A percentile compares a stretch with the other conserved stretches of the same genome.
These are phyloP conservation scores for Stellera chamaejasme DNA, from an alignment of 345 rosid genomes.

Conservation along the genomic window DNA sequence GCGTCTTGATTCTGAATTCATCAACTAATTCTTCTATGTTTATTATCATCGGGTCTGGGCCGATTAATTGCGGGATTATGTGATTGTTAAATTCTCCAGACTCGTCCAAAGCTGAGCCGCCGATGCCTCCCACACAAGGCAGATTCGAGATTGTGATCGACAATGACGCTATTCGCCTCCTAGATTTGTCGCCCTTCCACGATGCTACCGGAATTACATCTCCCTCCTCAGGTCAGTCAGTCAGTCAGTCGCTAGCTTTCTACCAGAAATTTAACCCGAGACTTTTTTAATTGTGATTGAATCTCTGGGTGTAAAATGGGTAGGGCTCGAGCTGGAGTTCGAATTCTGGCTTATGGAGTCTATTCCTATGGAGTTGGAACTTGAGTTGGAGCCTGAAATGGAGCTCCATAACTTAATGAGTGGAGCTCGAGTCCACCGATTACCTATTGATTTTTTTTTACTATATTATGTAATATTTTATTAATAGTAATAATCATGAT, in stretches of 20 bases:
- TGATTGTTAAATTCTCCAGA: slow-evolving; percentile 23
- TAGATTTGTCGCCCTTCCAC: slow-evolving; percentile 72
- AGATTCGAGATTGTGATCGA: slow-evolving; percentile 62
- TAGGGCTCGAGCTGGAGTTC: too few species aligned
- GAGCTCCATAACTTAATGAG: too few species aligned
- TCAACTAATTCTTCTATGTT: neutral
- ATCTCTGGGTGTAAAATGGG: too few species aligned
- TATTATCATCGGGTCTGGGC: neutral
- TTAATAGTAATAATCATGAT: too few species aligned
- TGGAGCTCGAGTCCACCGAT: too few species aligned
- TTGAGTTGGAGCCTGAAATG: too few species aligned
- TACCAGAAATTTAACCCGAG: neutral
- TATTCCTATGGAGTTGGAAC: too few species aligned
- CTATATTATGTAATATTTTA: too few species aligned
- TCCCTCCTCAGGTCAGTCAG: slow-evolving; percentile 41
- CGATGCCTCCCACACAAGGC: slow-evolving; percentile 73
- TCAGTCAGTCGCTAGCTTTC: too few species aligned
- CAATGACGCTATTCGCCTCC: slow-evolving; percentile 34
- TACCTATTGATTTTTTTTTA: too few species aligned
- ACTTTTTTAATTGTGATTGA: too few species aligned
- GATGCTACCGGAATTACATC: slow-evolving; percentile 55
- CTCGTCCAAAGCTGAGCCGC: slow-evolving; percentile 41
- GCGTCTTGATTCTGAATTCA: neutral
- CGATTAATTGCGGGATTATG: neutral
- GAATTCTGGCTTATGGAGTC: too few species aligned